These are phyloP conservation scores for Coemansia reversa DNA, from an alignment of 192 early-diverging fungal species.

Conservation along the genomic window DNA sequence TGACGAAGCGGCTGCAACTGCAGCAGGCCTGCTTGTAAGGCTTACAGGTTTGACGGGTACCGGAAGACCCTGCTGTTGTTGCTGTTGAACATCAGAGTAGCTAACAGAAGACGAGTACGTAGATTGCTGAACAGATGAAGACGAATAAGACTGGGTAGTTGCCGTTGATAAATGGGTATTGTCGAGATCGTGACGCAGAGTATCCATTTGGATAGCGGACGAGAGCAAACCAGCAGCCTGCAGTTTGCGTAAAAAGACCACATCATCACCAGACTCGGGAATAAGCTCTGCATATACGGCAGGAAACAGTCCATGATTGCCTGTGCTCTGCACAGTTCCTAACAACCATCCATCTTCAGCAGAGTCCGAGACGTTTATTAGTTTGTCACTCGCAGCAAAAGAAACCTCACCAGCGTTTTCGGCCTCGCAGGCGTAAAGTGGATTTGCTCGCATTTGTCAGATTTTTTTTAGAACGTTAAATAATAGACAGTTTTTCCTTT, in stretches of 20 bases:
- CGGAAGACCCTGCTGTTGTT: not conserved
- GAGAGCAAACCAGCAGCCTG: constrained; percentile 31
- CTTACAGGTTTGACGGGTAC: not conserved
- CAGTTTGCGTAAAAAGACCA: constrained; percentile 21
- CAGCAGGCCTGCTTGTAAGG: no score
- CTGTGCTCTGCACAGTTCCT: constrained; percentile 32
- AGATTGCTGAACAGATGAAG: not conserved
- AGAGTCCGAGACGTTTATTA: constrained; percentile 19
- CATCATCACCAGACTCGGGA: constrained; percentile 39
- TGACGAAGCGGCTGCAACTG: not conserved
- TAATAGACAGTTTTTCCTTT: no score
- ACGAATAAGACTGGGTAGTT: not conserved
- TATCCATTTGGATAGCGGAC: constrained; percentile 24
- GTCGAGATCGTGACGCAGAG: constrained; percentile 17
- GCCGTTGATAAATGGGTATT: not conserved
- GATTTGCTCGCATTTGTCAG: constrained; percentile 30
- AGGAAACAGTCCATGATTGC: constrained; percentile 39
- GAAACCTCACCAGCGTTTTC: constrained; percentile 48
- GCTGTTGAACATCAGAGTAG: not conserved
- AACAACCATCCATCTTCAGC: constrained; percentile 42
- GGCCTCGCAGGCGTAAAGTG: constrained; percentile 47
- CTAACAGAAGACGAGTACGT: not conserved
- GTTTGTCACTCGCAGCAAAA: constrained; percentile 27
- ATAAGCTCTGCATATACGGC: constrained; percentile 41
- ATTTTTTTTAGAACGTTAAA: not conserved